phyloP scores from a whole-genome alignment of 2,329 filamentous ascomycete species.

The Botrytis byssoidea region DNA sequence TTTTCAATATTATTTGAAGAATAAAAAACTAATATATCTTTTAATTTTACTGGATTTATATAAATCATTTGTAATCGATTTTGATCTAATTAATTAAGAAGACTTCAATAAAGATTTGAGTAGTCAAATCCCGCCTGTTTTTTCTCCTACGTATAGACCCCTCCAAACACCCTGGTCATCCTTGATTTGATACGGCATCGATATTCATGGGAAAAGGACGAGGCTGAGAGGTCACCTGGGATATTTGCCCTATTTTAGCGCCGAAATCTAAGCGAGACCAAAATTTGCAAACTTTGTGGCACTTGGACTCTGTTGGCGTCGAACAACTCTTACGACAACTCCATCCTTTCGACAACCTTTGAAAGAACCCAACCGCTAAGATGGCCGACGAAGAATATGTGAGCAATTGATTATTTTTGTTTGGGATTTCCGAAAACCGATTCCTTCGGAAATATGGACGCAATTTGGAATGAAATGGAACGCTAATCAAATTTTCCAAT shows the following conservation, averaged over 20 bases:
- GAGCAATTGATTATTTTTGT: conserved; percentile 41
- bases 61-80: no score
- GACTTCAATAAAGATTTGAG: no score
- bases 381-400: conserved; percentile 81
- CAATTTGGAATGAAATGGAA: conserved; percentile 10
- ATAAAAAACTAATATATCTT: no score
- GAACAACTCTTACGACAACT: conserved; percentile 25
- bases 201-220: background rate
- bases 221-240: conserved; percentile 10
- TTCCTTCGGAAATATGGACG: background rate
- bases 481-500: conserved; percentile 39
- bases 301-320: background rate
- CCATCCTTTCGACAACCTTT: conserved; percentile 36
- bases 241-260: conserved; percentile 18
- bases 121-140: no score
- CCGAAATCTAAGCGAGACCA: conserved; percentile 16
- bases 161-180: background rate
- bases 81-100: no score
- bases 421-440: background rate
- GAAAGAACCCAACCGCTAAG: conserved; percentile 49
- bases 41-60: no score
- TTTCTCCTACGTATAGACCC: no score
- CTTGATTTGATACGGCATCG: background rate
- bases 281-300: conserved; percentile 2
- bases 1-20: no score